phyloP scores from a whole-genome alignment of 106 monocot species.

The Dendrobium huoshanense region DNA sequence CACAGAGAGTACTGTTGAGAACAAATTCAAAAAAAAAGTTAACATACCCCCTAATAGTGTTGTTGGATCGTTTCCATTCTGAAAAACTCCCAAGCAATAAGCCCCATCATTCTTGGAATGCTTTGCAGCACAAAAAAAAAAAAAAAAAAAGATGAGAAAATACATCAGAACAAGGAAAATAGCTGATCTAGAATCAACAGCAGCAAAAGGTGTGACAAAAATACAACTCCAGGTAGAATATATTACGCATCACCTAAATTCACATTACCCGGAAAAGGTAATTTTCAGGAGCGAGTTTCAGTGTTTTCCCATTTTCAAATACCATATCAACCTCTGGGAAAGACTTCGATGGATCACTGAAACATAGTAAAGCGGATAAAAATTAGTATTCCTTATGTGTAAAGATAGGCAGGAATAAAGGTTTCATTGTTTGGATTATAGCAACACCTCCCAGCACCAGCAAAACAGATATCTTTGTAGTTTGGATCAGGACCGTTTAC shows the following conservation, averaged over 20 bases:
- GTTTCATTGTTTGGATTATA: not conserved
- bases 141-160: not conserved
- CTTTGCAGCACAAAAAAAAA: conserved; percentile 15
- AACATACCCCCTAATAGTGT: conserved; percentile 81
- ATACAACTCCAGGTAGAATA: not conserved
- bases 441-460: conserved; percentile 74
- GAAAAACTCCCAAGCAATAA: conserved; percentile 89
- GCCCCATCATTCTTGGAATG: conserved; percentile 85
- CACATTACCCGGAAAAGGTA: conserved; percentile 79
- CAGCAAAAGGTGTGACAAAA: not conserved
- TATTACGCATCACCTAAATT: no score
- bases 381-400: not conserved
- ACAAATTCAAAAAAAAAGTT: not conserved
- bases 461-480: conserved; percentile 78
- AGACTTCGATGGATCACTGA: conserved; percentile 47
- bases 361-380: not conserved
- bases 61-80: conserved; percentile 72
- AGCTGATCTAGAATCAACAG: not conserved
- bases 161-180: conserved; percentile 5
- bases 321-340: conserved; percentile 92
- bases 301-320: conserved; percentile 70
- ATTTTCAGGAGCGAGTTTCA: conserved; percentile 85
- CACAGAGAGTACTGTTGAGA: not conserved
- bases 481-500: conserved; percentile 77
- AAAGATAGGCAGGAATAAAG: not conserved